Evolutionary conservation across 2,329 filamentous ascomycete genomes (phyloP).

Genomic region (Rutstroemia sydowiana): DNA sequence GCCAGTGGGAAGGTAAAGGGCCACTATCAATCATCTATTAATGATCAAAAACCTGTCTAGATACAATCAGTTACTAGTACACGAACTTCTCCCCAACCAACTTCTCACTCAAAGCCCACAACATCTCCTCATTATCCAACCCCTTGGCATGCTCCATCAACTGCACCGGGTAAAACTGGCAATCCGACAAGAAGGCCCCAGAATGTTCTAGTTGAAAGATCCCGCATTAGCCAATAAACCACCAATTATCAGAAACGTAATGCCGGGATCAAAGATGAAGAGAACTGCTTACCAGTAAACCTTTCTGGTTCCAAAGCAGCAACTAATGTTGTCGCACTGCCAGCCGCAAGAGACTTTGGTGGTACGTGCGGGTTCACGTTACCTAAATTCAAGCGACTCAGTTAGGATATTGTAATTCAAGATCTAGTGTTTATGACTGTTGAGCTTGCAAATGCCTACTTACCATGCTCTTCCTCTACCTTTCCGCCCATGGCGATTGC

Average conservation of each 20-base stretch:
- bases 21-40: too few relatives aligned
- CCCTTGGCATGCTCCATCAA: neutral
- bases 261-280: too few relatives aligned
- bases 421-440: too few relatives aligned
- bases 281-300: too few relatives aligned
- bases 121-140: constrained; percentile 9
- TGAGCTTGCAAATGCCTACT: too few relatives aligned
- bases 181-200: constrained; percentile 11
- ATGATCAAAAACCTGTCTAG: too few relatives aligned
- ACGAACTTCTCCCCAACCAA: constrained; percentile 12
- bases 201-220: neutral
- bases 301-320: constrained; percentile 33
- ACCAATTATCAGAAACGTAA: too few relatives aligned
- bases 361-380: neutral
- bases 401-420: too few relatives aligned
- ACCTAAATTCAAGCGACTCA: too few relatives aligned
- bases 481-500: neutral
- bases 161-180: neutral
- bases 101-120: constrained; percentile 13
- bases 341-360: constrained; percentile 9
- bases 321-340: constrained; percentile 28
- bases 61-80: too few relatives aligned
- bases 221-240: too few relatives aligned
- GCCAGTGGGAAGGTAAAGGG: too few relatives aligned
- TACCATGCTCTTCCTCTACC: neutral